Evolutionary conservation across 2,329 filamentous ascomycete species (phyloP).

Genomic region (Pseudogymnoascus sp.): DNA sequence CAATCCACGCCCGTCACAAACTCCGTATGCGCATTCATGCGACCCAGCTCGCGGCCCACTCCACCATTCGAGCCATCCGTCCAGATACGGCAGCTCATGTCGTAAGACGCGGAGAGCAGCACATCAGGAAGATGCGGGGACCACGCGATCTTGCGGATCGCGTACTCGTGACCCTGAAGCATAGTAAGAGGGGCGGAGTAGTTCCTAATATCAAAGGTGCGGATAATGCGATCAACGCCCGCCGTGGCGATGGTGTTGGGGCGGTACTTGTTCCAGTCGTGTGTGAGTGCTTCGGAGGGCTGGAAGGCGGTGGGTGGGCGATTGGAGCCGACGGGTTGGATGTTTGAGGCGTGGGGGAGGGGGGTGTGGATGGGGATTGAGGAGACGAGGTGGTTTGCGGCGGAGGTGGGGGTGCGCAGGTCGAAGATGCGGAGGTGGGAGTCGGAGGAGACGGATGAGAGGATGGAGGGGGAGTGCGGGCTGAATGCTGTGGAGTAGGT

Average conservation of each 20-base stretch:
- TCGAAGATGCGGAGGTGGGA: constrained; percentile 87
- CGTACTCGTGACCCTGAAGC: constrained; percentile 83
- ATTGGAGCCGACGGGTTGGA: constrained; percentile 18
- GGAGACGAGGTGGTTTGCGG: constrained; percentile 77
- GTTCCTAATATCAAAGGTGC: constrained; percentile 83
- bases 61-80: constrained; percentile 57
- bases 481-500: constrained; percentile 91
- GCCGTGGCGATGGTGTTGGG: constrained; percentile 76
- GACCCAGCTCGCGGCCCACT: constrained; percentile 39
- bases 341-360: neutral
- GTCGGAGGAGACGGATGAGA: constrained; percentile 84
- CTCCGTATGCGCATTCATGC: constrained; percentile 88
- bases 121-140: constrained; percentile 88
- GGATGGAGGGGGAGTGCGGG: constrained; percentile 74
- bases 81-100: constrained; percentile 97
- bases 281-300: constrained; percentile 69
- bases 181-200: constrained; percentile 61
- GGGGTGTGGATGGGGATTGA: constrained; percentile 68
- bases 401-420: constrained; percentile 74
- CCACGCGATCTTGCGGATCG: constrained; percentile 78
- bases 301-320: constrained; percentile 23
- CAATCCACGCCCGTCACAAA: constrained; percentile 96
- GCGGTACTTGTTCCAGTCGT: constrained; percentile 99
- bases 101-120: constrained; percentile 82
- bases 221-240: constrained; percentile 78